phyloP scores from a whole-genome alignment of 768 basidiomycete species.

The Megacollybia marginata region DNA sequence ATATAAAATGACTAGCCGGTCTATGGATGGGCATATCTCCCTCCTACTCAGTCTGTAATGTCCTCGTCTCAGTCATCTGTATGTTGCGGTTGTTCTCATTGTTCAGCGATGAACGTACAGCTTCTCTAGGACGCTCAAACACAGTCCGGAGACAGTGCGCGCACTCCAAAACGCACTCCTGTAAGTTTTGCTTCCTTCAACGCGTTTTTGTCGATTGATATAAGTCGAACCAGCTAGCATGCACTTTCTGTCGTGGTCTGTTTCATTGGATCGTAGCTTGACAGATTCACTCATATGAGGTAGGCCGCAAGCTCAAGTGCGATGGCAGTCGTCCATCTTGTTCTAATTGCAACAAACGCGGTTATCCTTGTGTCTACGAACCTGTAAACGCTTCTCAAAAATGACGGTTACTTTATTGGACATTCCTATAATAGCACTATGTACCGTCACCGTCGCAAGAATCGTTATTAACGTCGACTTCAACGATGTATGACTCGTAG shows the following conservation, averaged over 20 bases:
- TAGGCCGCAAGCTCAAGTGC: conserved; percentile 69
- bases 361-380: conserved; percentile 49
- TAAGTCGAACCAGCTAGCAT: conserved; percentile 57
- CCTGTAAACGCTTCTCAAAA: conserved; percentile 49
- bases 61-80: too few species aligned
- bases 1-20: too few species aligned
- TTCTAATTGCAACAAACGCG: conserved; percentile 56
- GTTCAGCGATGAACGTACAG: too few species aligned
- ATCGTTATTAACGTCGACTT: too few species aligned
- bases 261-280: background rate
- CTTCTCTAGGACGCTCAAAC: too few species aligned
- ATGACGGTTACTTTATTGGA: background rate
- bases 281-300: conserved; percentile 1
- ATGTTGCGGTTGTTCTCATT: too few species aligned
- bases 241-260: conserved; percentile 64
- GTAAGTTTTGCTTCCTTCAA: background rate
- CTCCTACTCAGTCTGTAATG: too few species aligned
- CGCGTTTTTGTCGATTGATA: background rate
- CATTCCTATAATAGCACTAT: background rate
- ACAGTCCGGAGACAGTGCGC: background rate
- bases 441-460: too few species aligned
- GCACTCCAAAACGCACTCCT: background rate
- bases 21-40: too few species aligned
- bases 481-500: background rate
- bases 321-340: conserved; percentile 60